phyloP scores from a whole-genome alignment of 495 filamentous ascomycete species.

The Glonium stellatum region DNA sequence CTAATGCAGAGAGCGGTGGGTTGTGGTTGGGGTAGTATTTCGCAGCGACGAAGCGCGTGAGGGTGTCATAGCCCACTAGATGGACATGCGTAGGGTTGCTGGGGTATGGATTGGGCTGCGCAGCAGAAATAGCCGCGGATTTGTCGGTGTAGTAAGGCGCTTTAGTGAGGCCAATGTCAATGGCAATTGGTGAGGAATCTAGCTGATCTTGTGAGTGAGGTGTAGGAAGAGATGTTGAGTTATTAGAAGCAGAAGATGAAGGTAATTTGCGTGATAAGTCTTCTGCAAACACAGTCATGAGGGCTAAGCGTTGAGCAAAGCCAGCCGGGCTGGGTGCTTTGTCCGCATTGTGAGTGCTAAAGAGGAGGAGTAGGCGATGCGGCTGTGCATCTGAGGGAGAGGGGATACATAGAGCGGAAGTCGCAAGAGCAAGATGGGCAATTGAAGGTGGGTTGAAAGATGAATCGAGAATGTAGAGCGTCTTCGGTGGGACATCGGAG shows the following conservation, averaged over 20 bases:
- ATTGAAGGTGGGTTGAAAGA: conserved; percentile 91
- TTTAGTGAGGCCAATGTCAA: conserved; percentile 80
- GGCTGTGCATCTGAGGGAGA: conserved; percentile 22
- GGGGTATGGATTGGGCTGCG: conserved; percentile 44
- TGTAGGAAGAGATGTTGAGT: neutral
- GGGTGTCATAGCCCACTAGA: conserved; percentile 80
- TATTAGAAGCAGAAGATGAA: neutral
- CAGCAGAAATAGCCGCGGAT: conserved; percentile 53
- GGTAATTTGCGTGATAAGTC: conserved; percentile 43
- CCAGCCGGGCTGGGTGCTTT: conserved; percentile 77
- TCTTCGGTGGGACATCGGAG: conserved; percentile 32
- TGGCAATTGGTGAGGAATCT: conserved; percentile 7
- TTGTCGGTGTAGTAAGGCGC: conserved; percentile 84
- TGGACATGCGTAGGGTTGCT: conserved; percentile 58
- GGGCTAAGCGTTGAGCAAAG: conserved; percentile 73
- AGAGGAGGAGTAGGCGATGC: conserved; percentile 65
- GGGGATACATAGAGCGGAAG: conserved; percentile 51
- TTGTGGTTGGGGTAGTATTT: conserved; percentile 70
- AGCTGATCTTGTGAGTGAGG: neutral
- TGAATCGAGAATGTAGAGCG: conserved; percentile 82
- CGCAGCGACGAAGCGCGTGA: conserved; percentile 72
- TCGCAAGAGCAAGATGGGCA: conserved; percentile 72
- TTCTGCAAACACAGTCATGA: conserved; percentile 78
- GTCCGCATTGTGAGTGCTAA: conserved; percentile 89
- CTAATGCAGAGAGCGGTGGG: conserved; percentile 48